phyloP scores from a whole-genome alignment of 164 flowering plant species.

The Stephania yunnanensis region DNA sequence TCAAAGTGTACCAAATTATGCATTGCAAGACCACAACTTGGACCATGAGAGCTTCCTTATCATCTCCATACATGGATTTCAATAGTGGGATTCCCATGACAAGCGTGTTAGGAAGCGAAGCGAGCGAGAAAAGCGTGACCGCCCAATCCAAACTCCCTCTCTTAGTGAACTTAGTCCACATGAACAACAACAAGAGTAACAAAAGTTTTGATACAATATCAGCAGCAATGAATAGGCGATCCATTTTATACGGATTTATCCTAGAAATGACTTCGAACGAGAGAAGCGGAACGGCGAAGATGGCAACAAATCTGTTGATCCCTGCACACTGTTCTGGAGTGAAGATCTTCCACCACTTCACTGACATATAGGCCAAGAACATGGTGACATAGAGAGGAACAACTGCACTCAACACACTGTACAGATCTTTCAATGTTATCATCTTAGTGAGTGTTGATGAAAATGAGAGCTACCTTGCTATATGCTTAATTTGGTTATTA shows the following conservation, averaged over 20 bases:
- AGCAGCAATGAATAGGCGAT: slow-evolving; percentile 31
- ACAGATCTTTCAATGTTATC: slow-evolving; percentile 29
- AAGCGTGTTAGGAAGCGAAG: slow-evolving; percentile 38
- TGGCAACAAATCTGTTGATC: slow-evolving; percentile 35
- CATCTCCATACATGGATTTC: slow-evolving; percentile 37
- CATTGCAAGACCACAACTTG: slow-evolving; percentile 36
- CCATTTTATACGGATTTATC: slow-evolving; percentile 32
- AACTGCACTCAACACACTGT: slow-evolving; percentile 29
- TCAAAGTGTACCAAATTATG: slow-evolving; percentile 33
- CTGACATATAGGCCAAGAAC: slow-evolving; percentile 36
- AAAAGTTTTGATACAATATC: slow-evolving; percentile 25
- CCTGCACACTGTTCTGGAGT: slow-evolving; percentile 38
- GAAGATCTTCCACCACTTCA: slow-evolving; percentile 32
- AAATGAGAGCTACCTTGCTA: no score
- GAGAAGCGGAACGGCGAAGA: slow-evolving; percentile 35
- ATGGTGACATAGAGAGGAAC: slow-evolving; percentile 38
- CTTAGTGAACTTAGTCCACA: slow-evolving; percentile 26
- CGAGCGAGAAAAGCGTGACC: slow-evolving; percentile 35
- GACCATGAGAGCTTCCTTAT: slow-evolving; percentile 25
- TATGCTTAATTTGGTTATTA: no score
- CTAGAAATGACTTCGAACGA: slow-evolving; percentile 35
- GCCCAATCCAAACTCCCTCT: slow-evolving; percentile 32
- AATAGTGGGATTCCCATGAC: slow-evolving; percentile 40
- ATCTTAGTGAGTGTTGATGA: slow-evolving; percentile 3
- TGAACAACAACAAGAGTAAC: slow-evolving; percentile 15